Base-by-base conservation (phyloP, 2,329 filamentous ascomycete genomes). In the Amesomyces nigricolor region DNA sequence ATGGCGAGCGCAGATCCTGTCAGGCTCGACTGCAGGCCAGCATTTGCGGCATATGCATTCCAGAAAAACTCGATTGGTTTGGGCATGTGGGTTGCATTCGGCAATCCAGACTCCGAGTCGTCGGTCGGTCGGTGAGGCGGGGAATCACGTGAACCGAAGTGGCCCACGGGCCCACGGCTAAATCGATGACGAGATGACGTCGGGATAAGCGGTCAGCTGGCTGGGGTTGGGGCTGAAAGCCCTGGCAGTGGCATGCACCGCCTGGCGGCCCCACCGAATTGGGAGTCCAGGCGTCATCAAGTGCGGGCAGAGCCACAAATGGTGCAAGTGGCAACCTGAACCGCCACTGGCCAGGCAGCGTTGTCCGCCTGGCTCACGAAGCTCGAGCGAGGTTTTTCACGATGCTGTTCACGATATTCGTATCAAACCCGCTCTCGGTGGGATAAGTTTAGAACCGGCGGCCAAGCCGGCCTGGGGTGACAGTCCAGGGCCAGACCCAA, bases 171-270 rank as follows among this genome's bases (percentile, higher is more conserved):
- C 17, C 17, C 17, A 19, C 32, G 32, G 46, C 7, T 38, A 48
- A 48, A 48, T 48, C 32, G 17, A 10, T 16, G 32, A 13, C 35
- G 46, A 39, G 46, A 48, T 48, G 32, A 48, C 46, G 46, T 48
- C 35, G 45, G 32, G 32, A 37, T 22, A 26, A 19, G 46, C 32
- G 32, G 46, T 39, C 35, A 39, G 46, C 17, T 47, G 30, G 30
- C n/a, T 17, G 35, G 30, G 45, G 11, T 38, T 4, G 2, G n/a
- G 29, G 45, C 29, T 39, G 46, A 48, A 39, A 14, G 32, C 32
- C 46, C 46, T 48, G 46, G 46, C 11, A 16, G 8, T 10, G 17
- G 40, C 40, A 7, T 13, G 40, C 40, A 44, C 40, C 40, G 40
- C 40, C 40, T 19, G 5, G 17, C 40, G 11, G 40, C 40, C 40